Evolutionary conservation across 495 filamentous ascomycete genomes (phyloP).

Genomic region (Neurospora sp.): DNA sequence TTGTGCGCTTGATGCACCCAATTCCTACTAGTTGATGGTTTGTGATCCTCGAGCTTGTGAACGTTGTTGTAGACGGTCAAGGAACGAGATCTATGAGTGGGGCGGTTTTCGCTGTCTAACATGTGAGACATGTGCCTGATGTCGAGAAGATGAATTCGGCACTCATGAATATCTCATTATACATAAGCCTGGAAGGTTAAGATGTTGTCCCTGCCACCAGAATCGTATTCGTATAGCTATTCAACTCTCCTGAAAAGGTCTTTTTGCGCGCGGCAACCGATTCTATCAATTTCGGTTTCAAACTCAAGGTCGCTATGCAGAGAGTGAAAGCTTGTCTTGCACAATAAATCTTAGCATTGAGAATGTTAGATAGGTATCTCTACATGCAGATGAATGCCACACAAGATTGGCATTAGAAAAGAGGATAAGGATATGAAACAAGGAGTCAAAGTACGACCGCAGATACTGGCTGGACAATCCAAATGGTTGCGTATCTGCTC

Average conservation of each 20-base stretch:
- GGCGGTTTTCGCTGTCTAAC: not conserved
- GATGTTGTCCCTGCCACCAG: not conserved
- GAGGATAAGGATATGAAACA: not conserved
- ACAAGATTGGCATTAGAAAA: not conserved
- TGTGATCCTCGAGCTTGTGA: not conserved
- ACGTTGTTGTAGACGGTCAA: not conserved
- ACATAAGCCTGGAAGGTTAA: not conserved
- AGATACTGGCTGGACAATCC: not conserved
- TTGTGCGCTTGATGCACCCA: not conserved
- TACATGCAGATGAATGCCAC: not conserved
- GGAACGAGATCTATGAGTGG: not conserved
- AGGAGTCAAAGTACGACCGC: not conserved
- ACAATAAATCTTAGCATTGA: not conserved
- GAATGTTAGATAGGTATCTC: not conserved
- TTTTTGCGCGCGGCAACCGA: not conserved
- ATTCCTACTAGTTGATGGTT: not conserved
- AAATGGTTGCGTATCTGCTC: not conserved
- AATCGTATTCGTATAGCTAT: not conserved
- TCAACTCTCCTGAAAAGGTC: not conserved
- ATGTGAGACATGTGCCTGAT: not conserved
- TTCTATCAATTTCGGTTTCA: not conserved
- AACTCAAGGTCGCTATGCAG: not conserved
- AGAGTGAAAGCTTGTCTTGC: not conserved
- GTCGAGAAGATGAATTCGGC: not conserved
- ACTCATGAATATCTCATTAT: not conserved